A percentile compares a stretch with the other conserved stretches of the same genome.
Evolutionary conservation across 2,329 filamentous ascomycete genomes (phyloP).

Genomic region (Gaeumannomyces sp.): DNA sequence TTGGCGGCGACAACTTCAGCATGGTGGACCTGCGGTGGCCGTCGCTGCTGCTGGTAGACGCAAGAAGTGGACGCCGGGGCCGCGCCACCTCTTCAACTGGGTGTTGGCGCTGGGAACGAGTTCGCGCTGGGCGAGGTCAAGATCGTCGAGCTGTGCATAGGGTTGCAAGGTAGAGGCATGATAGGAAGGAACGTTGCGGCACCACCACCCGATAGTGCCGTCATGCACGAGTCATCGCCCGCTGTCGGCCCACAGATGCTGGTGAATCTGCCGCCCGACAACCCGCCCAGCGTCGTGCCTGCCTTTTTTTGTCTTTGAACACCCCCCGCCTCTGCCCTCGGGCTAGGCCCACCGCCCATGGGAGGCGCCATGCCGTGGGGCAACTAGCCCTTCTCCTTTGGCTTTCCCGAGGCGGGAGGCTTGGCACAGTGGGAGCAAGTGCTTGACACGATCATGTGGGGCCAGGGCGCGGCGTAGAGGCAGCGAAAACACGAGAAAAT

Average conservation of each 20-base stretch:
- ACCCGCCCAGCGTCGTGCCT: no score
- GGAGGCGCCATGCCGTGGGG: no score
- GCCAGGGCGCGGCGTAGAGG: no score
- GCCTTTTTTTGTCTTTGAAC: no score
- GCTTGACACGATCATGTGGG: no score
- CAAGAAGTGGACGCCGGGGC: slow-evolving; percentile 27
- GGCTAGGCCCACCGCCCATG: no score
- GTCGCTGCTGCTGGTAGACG: slow-evolving; percentile 32
- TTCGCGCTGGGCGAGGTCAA: slow-evolving; percentile 35
- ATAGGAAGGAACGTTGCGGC: not conserved
- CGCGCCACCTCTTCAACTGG: slow-evolving; percentile 35
- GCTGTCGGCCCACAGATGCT: not conserved
- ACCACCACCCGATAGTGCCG: not conserved
- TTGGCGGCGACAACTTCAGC: slow-evolving; percentile 32
- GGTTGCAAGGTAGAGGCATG: slow-evolving; percentile 8
- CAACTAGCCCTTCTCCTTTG: no score
- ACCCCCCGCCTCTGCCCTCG: no score
- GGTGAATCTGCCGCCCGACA: no score
- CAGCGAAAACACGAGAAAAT: no score
- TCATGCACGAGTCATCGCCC: not conserved
- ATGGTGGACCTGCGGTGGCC: slow-evolving; percentile 35
- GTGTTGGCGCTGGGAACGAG: slow-evolving; percentile 32
- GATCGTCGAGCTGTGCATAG: slow-evolving; percentile 36
- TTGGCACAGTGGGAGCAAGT: no score
- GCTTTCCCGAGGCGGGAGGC: no score